A percentile compares a stretch with the other conserved stretches of the same genome.
These are phyloP conservation scores for Delphinella strobiligena DNA, from an alignment of 2,329 filamentous ascomycete genomes.

Conservation along the genomic window DNA sequence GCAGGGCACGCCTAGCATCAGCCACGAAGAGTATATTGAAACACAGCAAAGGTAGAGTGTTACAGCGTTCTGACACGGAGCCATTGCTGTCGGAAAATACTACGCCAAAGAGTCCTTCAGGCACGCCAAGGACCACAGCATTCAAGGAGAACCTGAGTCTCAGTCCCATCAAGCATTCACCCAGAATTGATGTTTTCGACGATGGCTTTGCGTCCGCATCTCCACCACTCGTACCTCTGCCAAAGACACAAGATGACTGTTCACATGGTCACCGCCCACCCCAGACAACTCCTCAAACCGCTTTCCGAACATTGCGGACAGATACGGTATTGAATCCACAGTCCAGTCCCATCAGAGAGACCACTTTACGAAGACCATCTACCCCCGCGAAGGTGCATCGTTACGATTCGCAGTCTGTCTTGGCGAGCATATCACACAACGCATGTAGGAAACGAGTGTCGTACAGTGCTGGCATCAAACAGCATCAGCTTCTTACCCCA, in stretches of 20 bases:
- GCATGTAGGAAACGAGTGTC: constrained; percentile 9
- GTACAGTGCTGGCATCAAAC: constrained; percentile 15
- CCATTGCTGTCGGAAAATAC: constrained; percentile 16
- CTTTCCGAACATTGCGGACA: not conserved
- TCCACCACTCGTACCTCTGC: constrained; percentile 1
- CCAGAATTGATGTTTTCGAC: constrained; percentile 12
- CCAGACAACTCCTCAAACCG: no score
- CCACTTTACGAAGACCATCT: constrained; percentile 1
- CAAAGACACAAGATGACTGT: no score
- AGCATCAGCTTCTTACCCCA: constrained; percentile 19
- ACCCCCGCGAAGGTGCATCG: constrained; percentile 13
- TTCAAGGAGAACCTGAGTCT: constrained; percentile 23
- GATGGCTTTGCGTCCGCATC: constrained; percentile 1
- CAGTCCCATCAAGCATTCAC: constrained; percentile 16
- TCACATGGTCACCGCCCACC: no score
- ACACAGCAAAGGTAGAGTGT: not conserved
- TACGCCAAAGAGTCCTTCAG: constrained; percentile 7
- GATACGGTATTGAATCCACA: constrained; percentile 9
- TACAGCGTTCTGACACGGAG: constrained; percentile 22
- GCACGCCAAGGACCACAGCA: constrained; percentile 11
- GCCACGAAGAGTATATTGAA: constrained; percentile 9
- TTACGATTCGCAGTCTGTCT: constrained; percentile 21
- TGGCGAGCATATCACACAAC: constrained; percentile 9
- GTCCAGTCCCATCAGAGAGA: constrained; percentile 10
- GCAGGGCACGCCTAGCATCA: constrained; percentile 7